These are phyloP conservation scores for Sugiyamaella sp. DNA, from an alignment of 1,139 yeast species.

Conservation along the genomic window DNA sequence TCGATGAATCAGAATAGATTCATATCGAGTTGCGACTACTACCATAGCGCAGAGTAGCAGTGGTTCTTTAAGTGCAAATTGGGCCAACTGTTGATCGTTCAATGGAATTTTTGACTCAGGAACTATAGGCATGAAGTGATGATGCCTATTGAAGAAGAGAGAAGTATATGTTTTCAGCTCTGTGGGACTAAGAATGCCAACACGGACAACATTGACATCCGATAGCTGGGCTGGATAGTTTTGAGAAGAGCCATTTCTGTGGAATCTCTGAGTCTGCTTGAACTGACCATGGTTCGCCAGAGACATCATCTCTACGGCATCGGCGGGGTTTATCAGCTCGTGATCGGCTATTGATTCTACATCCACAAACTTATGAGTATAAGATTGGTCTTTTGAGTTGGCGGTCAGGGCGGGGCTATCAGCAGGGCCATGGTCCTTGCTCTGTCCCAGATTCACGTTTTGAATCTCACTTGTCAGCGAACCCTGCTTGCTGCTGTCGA, in stretches of 20 bases:
- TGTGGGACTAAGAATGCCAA: constrained; percentile 22
- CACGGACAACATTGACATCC: constrained; percentile 16
- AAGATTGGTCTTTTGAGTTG: not conserved
- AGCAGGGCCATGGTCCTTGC: not conserved
- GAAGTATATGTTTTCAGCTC: constrained; percentile 21
- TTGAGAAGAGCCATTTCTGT: not conserved
- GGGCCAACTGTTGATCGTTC: constrained; percentile 27
- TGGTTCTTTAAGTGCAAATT: constrained; percentile 27
- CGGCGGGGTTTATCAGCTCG: constrained; percentile 23
- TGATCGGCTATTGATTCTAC: constrained; percentile 25
- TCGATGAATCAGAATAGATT: constrained; percentile 23
- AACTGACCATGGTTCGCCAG: constrained; percentile 9
- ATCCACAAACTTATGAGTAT: constrained; percentile 16
- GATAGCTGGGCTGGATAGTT: constrained; percentile 4
- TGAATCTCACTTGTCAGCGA: not conserved
- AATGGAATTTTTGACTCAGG: constrained; percentile 27
- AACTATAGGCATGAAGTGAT: constrained; percentile 29
- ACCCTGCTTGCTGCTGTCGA: too few relatives aligned
- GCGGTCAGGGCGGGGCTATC: not conserved
- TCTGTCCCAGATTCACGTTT: not conserved
- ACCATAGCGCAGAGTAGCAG: constrained; percentile 28
- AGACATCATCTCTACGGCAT: constrained; percentile 21
- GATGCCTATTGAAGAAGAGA: constrained; percentile 30
- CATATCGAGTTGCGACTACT: constrained; percentile 28
- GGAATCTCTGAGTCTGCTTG: not conserved